Conservation (phyloP, 371 early-diverging fungal genomes). For the Apophysomyces variabilis region DNA sequence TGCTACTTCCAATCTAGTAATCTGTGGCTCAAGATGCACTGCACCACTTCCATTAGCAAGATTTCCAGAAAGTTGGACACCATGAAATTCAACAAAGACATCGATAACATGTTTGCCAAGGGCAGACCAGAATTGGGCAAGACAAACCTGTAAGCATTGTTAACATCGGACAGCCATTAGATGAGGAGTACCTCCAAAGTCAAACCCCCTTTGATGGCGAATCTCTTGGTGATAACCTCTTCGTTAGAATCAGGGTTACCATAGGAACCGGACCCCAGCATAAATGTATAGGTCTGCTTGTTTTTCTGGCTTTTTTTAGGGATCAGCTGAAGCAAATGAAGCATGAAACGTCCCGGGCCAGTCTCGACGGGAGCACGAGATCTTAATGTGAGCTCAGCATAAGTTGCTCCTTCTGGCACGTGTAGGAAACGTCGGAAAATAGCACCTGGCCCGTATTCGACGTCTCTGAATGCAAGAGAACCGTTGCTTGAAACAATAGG, state of each 20-base stretch:
- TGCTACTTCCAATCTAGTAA: slow-evolving; percentile 73
- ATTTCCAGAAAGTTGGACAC: slow-evolving; percentile 67
- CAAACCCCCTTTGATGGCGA: slow-evolving; percentile 72
- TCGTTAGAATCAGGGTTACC: slow-evolving; percentile 68
- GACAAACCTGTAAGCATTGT: slow-evolving; percentile 27
- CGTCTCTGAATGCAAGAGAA: slow-evolving; percentile 54
- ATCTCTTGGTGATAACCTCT: slow-evolving; percentile 56
- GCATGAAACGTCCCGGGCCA: slow-evolving; percentile 62
- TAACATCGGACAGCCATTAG: neutral
- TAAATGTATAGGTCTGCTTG: slow-evolving; percentile 62
- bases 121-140: slow-evolving; percentile 92
- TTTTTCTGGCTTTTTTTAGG: slow-evolving; percentile 73
- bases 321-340: slow-evolving; percentile 74
- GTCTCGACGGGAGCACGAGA: slow-evolving; percentile 44
- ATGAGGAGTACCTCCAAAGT: slow-evolving; percentile 72
- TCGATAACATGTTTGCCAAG: slow-evolving; percentile 74
- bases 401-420: slow-evolving; percentile 84
- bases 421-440: slow-evolving; percentile 81
- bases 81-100: slow-evolving; percentile 81
- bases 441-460: slow-evolving; percentile 78
- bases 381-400: slow-evolving; percentile 56
- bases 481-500: slow-evolving; percentile 61
- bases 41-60: slow-evolving; percentile 67
- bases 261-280: slow-evolving; percentile 66
- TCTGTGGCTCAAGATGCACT: slow-evolving; percentile 42